Conservation (phyloP, 148 eudicot species). For the Vaccinium macrocarpon region DNA sequence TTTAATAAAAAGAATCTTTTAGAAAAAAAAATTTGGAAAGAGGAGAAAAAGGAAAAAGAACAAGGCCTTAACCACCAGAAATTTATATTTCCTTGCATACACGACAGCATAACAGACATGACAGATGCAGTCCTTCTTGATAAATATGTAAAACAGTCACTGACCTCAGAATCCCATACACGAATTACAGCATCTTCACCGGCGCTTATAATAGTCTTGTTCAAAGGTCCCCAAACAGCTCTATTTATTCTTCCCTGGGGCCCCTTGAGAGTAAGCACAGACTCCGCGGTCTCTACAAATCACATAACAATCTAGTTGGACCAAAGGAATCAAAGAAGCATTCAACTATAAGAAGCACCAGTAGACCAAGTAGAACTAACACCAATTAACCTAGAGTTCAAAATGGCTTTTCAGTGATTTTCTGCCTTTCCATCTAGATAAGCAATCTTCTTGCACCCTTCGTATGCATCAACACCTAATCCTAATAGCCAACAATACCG, state of each 20-base stretch:
- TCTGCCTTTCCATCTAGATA: not conserved
- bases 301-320: constrained; percentile 1
- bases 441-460: not conserved
- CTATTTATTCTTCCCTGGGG: constrained; percentile 87
- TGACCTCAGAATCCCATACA: constrained; percentile 89
- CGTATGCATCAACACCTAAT: no score
- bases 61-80: not conserved
- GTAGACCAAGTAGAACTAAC: not conserved
- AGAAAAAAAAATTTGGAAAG: no score
- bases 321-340: not conserved
- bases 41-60: no score
- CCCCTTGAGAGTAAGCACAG: constrained; percentile 68
- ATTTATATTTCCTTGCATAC: not conserved
- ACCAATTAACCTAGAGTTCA: not conserved
- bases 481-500: not conserved
- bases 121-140: not conserved
- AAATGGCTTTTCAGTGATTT: not conserved
- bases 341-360: not conserved
- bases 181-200: constrained; percentile 92
- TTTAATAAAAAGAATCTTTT: no score
- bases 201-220: constrained; percentile 76
- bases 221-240: constrained; percentile 98
- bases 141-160: constrained; percentile 12
- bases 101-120: not conserved
- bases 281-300: constrained; percentile 62